These are phyloP conservation scores for Eimeria tenella DNA, from an alignment of 169 alveolate species.

Conservation along the genomic window DNA sequence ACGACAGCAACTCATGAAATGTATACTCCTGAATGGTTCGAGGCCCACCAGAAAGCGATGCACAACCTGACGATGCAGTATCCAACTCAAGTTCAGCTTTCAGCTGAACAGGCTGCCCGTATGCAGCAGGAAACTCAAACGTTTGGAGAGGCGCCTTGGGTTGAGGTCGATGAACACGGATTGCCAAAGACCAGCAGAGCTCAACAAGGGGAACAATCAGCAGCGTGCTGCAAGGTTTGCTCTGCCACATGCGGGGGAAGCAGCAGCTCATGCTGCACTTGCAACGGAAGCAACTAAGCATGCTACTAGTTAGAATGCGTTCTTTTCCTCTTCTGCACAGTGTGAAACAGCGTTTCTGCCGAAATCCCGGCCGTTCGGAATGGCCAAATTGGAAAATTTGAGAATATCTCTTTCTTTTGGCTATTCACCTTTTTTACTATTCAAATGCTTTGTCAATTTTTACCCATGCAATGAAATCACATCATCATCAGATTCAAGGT, in stretches of 20 bases:
- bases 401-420: slow-evolving; percentile 23
- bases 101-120: slow-evolving; percentile 85
- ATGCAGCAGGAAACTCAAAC: slow-evolving; percentile 75
- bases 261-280: slow-evolving; percentile 56
- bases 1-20: slow-evolving; percentile 85
- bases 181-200: neutral
- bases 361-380: neutral
- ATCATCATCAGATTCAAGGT: neutral
- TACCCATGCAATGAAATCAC: slow-evolving; percentile 39
- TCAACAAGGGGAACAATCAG: slow-evolving; percentile 9
- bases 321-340: slow-evolving; percentile 34
- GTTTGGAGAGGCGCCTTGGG: slow-evolving; percentile 82
- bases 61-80: slow-evolving; percentile 84
- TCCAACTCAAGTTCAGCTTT: slow-evolving; percentile 85
- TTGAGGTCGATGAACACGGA: slow-evolving; percentile 69
- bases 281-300: slow-evolving; percentile 28
- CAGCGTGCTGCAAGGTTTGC: slow-evolving; percentile 68
- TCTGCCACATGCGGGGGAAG: slow-evolving; percentile 70
- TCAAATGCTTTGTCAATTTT: slow-evolving; percentile 15
- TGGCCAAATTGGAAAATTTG: slow-evolving; percentile 1
- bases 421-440: neutral
- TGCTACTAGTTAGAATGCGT: neutral
- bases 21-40: slow-evolving; percentile 88
- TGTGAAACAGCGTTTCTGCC: slow-evolving; percentile 20
- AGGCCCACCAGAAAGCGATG: slow-evolving; percentile 86